Base-by-base conservation (phyloP, 2,329 filamentous ascomycete genomes). In the Fusarium poae region DNA sequence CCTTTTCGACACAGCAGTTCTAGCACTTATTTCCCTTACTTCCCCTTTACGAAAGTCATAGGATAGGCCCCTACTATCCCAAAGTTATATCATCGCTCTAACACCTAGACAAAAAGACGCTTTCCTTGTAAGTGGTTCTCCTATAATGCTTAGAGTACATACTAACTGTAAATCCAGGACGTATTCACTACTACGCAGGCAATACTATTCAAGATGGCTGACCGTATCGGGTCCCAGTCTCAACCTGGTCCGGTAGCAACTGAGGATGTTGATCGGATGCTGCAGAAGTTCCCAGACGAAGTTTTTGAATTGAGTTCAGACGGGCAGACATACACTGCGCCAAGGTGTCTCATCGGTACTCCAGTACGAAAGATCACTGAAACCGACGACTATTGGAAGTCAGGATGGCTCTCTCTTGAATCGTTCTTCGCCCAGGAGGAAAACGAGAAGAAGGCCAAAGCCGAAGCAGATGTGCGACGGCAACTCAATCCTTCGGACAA, bases 321-420 rank as follows among this genome's bases (percentile, higher is more conserved):
- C 11, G 74, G 74, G 0, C 53, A 46, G 3, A 68, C 63, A 1
- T 80, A 76, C 43, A 42, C 64, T 1, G 42, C 53, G 4, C 79
- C 79, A 0, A 27, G 54, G 0, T 61, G 68, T 12, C 63, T 81
- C 1, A 57, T 64, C 3, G 74, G 76, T 2, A 72, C 73, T 0
- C 78, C 78, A 0, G 65, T 78, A 0, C 29, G 49, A 5, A 76
- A 72, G 16, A 73, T 80, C 21, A 62, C 45, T 1, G 79, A 81
- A 45, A 35, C 46, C 3, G 70, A 60, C 2, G 53, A 67, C 0
- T 78, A 81, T 51, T 80, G 77, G 78, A 58, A 77, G 13, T 7
- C 30, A 1, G 44, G 62, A 0, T 81, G 79, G 79, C 18, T 30
- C 1, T 79, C 77, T 0, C 57, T 81, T 1, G 70, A 78, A 0